These are phyloP conservation scores for Verbascum thapsus DNA, from an alignment of 257 asterid species.

Conservation along the genomic window DNA sequence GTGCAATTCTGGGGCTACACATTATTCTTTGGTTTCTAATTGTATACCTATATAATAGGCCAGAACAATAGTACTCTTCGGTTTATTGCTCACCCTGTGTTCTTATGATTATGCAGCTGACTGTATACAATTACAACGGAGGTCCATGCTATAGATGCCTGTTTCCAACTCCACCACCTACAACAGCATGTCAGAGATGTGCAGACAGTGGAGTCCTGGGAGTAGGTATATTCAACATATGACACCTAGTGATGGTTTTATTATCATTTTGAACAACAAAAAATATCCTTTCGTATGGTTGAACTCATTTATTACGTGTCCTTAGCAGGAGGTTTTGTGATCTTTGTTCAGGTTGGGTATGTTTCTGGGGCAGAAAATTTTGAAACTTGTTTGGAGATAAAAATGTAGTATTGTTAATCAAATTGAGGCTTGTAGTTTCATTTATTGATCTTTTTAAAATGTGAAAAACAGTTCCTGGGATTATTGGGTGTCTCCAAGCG, in stretches of 20 bases:
- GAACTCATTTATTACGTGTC: not conserved
- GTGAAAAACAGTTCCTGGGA: constrained; percentile 74
- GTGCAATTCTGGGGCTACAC: constrained; percentile 39
- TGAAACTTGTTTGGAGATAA: constrained; percentile 11
- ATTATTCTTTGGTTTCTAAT: constrained; percentile 21
- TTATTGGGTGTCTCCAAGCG: constrained; percentile 96
- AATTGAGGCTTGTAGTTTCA: not conserved
- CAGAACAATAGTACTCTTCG: not conserved
- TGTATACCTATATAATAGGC: not conserved
- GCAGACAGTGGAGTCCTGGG: constrained; percentile 97
- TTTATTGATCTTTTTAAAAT: constrained; percentile 5
- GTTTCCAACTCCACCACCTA: constrained; percentile 96
- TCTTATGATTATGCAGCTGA: constrained; percentile 55
- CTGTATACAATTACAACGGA: constrained; percentile 83
- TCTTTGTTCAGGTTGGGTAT: not conserved
- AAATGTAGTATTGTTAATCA: not conserved
- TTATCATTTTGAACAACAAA: not conserved
- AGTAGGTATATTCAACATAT: constrained; percentile 62
- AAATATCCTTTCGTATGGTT: not conserved
- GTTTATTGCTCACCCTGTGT: constrained; percentile 9
- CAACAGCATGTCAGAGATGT: constrained; percentile 95
- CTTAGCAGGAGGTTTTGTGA: not conserved
- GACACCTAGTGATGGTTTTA: not conserved
- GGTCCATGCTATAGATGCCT: constrained; percentile 97
- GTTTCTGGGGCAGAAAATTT: not conserved